Evolutionary conservation across 2,329 filamentous ascomycete species (phyloP).

Genomic region (Ciborinia camelliae): DNA sequence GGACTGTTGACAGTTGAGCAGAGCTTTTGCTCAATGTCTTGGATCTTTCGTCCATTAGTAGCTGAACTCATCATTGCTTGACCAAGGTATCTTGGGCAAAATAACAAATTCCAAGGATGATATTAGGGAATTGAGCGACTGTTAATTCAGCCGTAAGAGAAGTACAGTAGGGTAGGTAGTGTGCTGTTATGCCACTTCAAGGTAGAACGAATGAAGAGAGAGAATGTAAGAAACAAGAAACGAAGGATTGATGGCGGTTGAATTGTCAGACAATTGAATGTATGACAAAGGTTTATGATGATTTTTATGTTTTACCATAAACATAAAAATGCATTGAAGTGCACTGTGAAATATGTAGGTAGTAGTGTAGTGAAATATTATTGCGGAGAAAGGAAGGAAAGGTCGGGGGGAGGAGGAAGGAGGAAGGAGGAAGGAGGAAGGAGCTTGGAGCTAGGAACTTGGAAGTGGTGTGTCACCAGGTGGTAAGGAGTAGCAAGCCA

Average conservation of each 20-base stretch:
- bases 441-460: too few species aligned
- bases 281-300: slow-evolving; percentile 11
- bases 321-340: too few species aligned
- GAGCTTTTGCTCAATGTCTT: slow-evolving; percentile 21
- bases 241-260: slow-evolving; percentile 10
- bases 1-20: background rate
- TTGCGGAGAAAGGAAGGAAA: slow-evolving; percentile 8
- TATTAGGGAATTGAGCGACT: slow-evolving; percentile 10
- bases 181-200: slow-evolving; percentile 1
- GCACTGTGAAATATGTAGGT: too few species aligned
- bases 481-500: too few species aligned
- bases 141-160: background rate
- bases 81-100: background rate
- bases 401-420: background rate
- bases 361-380: background rate
- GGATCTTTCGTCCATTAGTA: slow-evolving; percentile 26
- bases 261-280: slow-evolving; percentile 20
- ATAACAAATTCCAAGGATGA: background rate
- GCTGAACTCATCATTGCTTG: slow-evolving; percentile 23
- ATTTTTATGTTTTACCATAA: background rate
- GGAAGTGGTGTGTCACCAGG: too few species aligned
- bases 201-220: slow-evolving; percentile 8
- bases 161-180: background rate
- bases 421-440: background rate
- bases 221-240: slow-evolving; percentile 1